Percentiles rank a stretch among this genome's conserved stretches.
Conservation (phyloP, 352 stramenopile genomes). For the Phytophthora pini region DNA sequence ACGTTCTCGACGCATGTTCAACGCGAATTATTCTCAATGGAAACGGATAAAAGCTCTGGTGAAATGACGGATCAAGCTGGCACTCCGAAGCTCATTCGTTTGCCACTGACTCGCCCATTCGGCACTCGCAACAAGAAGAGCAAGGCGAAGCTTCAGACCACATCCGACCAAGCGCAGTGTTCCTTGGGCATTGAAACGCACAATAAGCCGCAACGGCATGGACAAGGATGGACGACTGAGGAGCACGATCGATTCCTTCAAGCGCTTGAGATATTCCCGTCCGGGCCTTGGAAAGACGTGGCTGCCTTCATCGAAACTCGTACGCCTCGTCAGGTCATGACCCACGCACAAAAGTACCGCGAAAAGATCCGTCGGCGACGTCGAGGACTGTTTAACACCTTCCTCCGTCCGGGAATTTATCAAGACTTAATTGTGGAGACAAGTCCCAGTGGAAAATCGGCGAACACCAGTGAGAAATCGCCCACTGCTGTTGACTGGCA, state of each 20-base stretch:
- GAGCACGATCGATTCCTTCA: conserved; percentile 8
- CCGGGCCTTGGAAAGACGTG: conserved; percentile 16
- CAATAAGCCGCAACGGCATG: background rate
- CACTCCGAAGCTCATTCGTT: background rate
- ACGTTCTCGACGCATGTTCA: conserved; percentile 4
- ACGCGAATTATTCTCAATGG: conserved; percentile 2
- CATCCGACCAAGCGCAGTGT: background rate
- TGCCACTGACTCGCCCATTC: conserved; percentile 1
- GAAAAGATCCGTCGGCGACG: conserved; percentile 5
- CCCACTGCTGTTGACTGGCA: background rate
- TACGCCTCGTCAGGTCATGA: conserved; percentile 4
- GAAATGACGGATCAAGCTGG: background rate
- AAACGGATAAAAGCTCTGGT: background rate
- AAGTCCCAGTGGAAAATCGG: background rate
- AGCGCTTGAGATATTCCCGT: conserved; percentile 17
- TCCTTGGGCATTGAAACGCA: background rate
- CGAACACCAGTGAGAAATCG: background rate
- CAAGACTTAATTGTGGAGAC: background rate
- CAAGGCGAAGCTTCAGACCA: background rate
- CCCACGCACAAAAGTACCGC: conserved; percentile 9
- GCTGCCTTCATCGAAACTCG: conserved; percentile 18
- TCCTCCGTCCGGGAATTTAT: background rate
- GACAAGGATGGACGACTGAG: background rate
- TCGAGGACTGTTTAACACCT: background rate
- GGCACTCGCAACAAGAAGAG: background rate